Evolutionary conservation across 148 eudicot genomes (phyloP), one percentile per base, ranked within the genome.

Genomic region (Spergularia bocconei): DNA sequence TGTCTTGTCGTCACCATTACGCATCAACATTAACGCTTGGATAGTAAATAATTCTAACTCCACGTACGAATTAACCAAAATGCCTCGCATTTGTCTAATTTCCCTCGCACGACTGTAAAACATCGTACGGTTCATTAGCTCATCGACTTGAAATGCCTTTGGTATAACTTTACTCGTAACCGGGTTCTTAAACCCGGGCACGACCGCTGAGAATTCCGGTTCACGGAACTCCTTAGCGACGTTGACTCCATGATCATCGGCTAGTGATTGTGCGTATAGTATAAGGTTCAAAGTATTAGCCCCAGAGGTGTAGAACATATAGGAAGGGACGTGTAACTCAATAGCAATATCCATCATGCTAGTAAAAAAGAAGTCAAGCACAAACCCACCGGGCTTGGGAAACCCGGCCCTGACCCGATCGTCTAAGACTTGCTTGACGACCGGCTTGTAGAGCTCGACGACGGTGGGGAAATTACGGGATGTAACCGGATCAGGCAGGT

Each of bases 291-390:
- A 71, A 48, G 82, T 21, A 44, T 19, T 48, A 0, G 79, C 81
- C 33, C 76, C 78, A 0, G 80, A 74, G 16, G 88, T 71, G 63
- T 71, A 81, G 76, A 81, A 83, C 9, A 86, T 11, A 23, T 83
- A 86, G 4, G 79, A 58, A 9, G 86, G 86, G 10, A 81, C 33
- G 2, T 67, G 52, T 1, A 86, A 25, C 62, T 86, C 82, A 41
- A 47, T 19, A 5, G 87, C 89, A 20, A 86, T 79, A 48, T 84
- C 89, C 6, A 79, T 72, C 74, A 84, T 75, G 14, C 60, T 8
- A 0, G 80, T 72, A 58, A 81, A 81, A 54, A 86, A 70, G 77
- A 84, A 63, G 70, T 82, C 85, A 2, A 86, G 29, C 7, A 86
- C 67, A 51, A 86, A 62, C 16, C 82, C 88, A 6, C 39, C 67